A percentile compares a stretch with the other conserved stretches of the same genome.
Conservation (phyloP, 2,329 filamentous ascomycete species). For the Fusarium multiceps region DNA sequence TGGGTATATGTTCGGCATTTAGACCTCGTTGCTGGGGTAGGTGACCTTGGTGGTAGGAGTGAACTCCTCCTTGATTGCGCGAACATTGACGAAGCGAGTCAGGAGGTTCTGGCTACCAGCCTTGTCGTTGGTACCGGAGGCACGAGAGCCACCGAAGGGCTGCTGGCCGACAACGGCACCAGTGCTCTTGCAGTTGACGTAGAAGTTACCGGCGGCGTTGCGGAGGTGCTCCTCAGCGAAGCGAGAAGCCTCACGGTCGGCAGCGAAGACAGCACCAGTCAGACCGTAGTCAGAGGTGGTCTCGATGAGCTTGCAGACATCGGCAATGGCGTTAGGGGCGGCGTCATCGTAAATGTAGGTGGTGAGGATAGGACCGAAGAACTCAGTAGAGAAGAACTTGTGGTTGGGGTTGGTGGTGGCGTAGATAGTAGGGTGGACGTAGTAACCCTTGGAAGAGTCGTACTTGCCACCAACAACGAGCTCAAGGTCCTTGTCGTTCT, state of each 20-base stretch:
- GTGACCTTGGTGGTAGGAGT: conserved; percentile 68
- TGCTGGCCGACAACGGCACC: conserved; percentile 79
- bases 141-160: conserved; percentile 75
- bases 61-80: conserved; percentile 82
- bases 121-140: conserved; percentile 79
- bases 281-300: conserved; percentile 79
- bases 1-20: conserved; percentile 24
- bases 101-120: conserved; percentile 73
- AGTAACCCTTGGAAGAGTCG: conserved; percentile 83
- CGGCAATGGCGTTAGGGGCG: conserved; percentile 65
- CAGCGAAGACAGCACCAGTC: conserved; percentile 80
- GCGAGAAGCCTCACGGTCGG: conserved; percentile 72
- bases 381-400: conserved; percentile 78
- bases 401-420: conserved; percentile 78
- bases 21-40: conserved; percentile 79
- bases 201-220: conserved; percentile 84
- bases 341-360: conserved; percentile 82
- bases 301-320: conserved; percentile 73
- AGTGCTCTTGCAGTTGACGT: conserved; percentile 86
- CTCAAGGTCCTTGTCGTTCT: conserved; percentile 77
- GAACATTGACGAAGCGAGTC: conserved; percentile 72
- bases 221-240: conserved; percentile 77
- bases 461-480: conserved; percentile 81
- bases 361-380: conserved; percentile 83
- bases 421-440: conserved; percentile 86